Evolutionary conservation across 768 basidiomycete species (phyloP), one percentile per base, ranked within the genome.

Genomic region (Kwoniella europaea): DNA sequence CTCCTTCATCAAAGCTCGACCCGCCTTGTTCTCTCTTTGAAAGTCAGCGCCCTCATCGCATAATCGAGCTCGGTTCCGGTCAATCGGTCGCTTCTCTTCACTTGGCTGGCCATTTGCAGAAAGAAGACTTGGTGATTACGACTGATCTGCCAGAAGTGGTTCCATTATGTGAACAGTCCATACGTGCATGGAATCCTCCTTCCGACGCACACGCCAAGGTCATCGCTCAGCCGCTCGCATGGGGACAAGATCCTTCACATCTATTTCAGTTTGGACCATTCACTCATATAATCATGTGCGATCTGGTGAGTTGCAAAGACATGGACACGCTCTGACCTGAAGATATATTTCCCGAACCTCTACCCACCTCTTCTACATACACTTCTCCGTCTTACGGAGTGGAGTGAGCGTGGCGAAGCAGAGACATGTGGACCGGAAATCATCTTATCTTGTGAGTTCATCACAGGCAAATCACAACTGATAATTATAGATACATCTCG

Each of bases 281-380:
- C 53, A 82, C 90, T 1, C 91, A 92, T 77, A 87, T 94, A 56
- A 81, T 93, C 22, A 92, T 92, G 82, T 93, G 93, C 79, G 92
- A 94, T 83, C 86, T 94, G 65, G 92, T 92, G 84, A 79, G 89
- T 86, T 42, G 9, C 15, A 4, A 29, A 15, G 7, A 18, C 0
- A 52, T 43, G 9, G 50, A 41, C 59, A 4, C 57, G 52, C 72
- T 27, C 72, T 79, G 52, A 71, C 68, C 4, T 27, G 27, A n/a
- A 94, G 91, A 88, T 95, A 13, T 95, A 95, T 83, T 94, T 94
- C 77, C 91, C 92, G 0, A 88, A 91, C 68, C 87, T 95, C 1
- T 86, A 92, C 12, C 91, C 89, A 0, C 91, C 91, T 4, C 87
- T 95, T 18, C 85, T 95, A 20, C 88, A 90, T 2, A 89, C 91